Evolutionary conservation across 2,329 filamentous ascomycete species (phyloP), one percentile per base, ranked within the genome.

Genomic region (Fonsecaea erecta): DNA sequence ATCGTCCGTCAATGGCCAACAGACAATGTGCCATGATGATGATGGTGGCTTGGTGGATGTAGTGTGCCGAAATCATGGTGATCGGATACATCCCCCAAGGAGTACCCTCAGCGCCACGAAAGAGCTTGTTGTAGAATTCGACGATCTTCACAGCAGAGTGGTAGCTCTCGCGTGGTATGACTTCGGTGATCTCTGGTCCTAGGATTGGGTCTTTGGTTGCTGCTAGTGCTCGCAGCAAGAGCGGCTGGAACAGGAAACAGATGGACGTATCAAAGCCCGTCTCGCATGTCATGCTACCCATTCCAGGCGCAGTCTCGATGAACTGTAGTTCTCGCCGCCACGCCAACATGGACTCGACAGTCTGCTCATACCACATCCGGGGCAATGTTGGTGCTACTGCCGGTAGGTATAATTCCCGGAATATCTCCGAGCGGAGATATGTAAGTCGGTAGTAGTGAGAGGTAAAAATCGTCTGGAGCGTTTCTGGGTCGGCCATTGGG

Each of bases 381-480:
- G 71, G 66, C 30, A 73, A 66, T 24, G 63, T 67, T 14, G 69
- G 72, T 14, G 71, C 67, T 11, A 68, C 34, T n/a, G 73, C 72
- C 2, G 73, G 72, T n/a, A 74, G 64, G 60, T 75, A 75, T 12
- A 73, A 64, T 24, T 73, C 73, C 16, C 71, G 72, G 62, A 75
- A 77, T 54, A 77, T 75, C 57, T 77, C 75, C 8, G 75, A 76
- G 11, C 76, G 74, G 14, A 77, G 68, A 62, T 77, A 77, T 8
- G 75, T 73, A 12, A 77, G 73, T 8, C 75, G 74, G 64, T 77
- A 77, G 66, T 75, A 74, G 64, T 77, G 75, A 9, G 69, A 70
- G n/a, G 71, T 72, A 16, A 73, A 71, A 54, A 75, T 71, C 26
- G 70, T 34, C 61, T 76, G 74, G 3, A 73, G 54, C 3, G 65